These are phyloP conservation scores for Wickerhamiella qilinensis DNA, from an alignment of 805 yeast genomes.

Conservation along the genomic window DNA sequence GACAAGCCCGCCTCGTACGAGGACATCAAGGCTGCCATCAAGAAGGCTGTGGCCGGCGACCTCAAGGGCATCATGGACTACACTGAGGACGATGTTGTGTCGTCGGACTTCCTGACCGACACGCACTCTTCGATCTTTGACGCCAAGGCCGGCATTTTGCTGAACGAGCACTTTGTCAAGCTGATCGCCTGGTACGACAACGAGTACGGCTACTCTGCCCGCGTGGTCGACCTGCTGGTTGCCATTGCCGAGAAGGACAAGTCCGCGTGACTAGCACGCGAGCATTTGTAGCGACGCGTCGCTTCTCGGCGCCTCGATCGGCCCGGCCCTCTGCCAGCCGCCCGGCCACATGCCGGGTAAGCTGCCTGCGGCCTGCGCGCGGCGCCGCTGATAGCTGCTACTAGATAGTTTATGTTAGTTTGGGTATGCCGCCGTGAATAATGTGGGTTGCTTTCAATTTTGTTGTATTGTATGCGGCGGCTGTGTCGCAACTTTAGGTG, in stretches of 20 bases:
- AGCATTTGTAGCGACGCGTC: no score
- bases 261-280: constrained; percentile 2
- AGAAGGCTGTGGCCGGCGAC: constrained; percentile 56
- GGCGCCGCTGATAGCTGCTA: no score
- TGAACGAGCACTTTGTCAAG: constrained; percentile 81
- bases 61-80: constrained; percentile 74
- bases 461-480: no score
- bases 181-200: constrained; percentile 90
- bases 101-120: constrained; percentile 77
- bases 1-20: constrained; percentile 64
- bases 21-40: constrained; percentile 61
- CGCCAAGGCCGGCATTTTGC: constrained; percentile 77
- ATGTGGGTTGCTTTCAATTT: no score
- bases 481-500: no score
- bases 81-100: constrained; percentile 87
- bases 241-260: constrained; percentile 49
- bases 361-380: no score
- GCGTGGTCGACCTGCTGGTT: constrained; percentile 82
- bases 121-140: constrained; percentile 78
- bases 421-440: no score
- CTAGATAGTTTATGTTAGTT: no score
- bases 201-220: constrained; percentile 91
- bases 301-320: no score
- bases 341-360: no score
- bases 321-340: no score